Conservation (phyloP, 768 basidiomycete species). For the Mycena galopus region DNA sequence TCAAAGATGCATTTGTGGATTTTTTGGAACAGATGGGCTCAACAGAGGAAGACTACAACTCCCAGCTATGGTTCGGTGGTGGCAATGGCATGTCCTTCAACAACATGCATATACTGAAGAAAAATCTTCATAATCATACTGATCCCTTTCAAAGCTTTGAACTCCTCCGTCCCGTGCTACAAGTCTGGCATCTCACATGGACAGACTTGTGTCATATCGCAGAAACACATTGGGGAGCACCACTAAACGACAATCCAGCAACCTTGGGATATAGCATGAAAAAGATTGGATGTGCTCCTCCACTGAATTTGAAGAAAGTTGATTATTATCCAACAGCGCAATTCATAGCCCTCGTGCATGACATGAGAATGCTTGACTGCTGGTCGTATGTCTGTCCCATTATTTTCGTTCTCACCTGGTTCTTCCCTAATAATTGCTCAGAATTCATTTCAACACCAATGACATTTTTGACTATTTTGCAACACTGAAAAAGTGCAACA, state of each 20-base stretch:
- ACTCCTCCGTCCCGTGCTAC: slow-evolving; percentile 41
- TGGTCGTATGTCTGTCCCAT: slow-evolving; percentile 32
- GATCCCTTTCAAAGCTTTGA: slow-evolving; percentile 41
- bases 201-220: slow-evolving; percentile 44
- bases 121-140: slow-evolving; percentile 3
- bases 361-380: slow-evolving; percentile 38
- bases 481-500: not conserved
- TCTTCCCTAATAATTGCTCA: not conserved
- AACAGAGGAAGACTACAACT: not conserved
- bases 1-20: slow-evolving; percentile 49
- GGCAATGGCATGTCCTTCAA: slow-evolving; percentile 55
- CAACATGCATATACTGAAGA: slow-evolving; percentile 25
- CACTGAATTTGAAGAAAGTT: slow-evolving; percentile 42
- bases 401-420: not conserved
- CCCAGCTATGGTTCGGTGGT: slow-evolving; percentile 40
- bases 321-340: slow-evolving; percentile 41
- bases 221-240: slow-evolving; percentile 39
- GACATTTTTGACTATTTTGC: slow-evolving; percentile 9
- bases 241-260: slow-evolving; percentile 31
- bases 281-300: slow-evolving; percentile 35
- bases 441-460: not conserved
- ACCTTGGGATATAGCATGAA: slow-evolving; percentile 37
- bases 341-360: slow-evolving; percentile 35
- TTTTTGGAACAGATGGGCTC: slow-evolving; percentile 44
- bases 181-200: slow-evolving; percentile 51